Base-by-base conservation (phyloP, 2,329 filamentous ascomycete genomes). In the Myriosclerotinia scirpicola region DNA sequence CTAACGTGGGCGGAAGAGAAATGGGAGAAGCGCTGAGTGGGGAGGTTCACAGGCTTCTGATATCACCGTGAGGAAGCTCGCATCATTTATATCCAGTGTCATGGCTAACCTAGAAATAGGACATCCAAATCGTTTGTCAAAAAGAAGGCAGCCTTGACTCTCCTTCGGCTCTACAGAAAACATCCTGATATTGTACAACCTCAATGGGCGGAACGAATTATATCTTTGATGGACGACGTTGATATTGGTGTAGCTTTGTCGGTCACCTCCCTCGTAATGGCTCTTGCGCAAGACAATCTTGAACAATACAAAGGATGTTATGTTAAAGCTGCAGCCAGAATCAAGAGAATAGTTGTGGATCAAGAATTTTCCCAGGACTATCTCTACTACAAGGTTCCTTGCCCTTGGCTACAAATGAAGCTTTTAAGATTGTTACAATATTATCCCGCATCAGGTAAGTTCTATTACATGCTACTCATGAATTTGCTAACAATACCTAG, bases 381-480 rank as follows among this genome's bases (percentile, higher is more conserved):
- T 77, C 86, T 97, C 36, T 99, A 99, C 81, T 99, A 99, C 83
- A 97, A 97, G 76, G 95, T 99, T n/a, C 95, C 95, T 1, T 99
- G 95, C 76, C 95, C 95, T 3, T 99, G 95, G 95, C 88, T 99
- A 67, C 93, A 98, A 79, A 91, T 98, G 75, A 99, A 99, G 80
- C 84, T 99, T 22, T 80, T 99, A 71, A 88, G 93, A 69, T 80
- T 99, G 68, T 83, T 99, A 70, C 95, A 99, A 79, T 99, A 98
- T 78, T 99, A 97, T 78, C 91, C 93, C 36, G 94, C 95, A 55
- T 96, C 95, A 76, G 90, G 91, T 93, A 82, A 71, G 84, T 14
- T 52, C 42, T 56, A 42, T 5, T n/a, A 40, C 34, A 50, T 56
- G 58, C 6, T 36, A 55, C 17, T 64, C 52, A 9, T 62, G 22